A percentile compares a stretch with the other conserved stretches of the same genome.
phyloP scores from a whole-genome alignment of 2,329 filamentous ascomycete species.

The Fusarium subglutinans region DNA sequence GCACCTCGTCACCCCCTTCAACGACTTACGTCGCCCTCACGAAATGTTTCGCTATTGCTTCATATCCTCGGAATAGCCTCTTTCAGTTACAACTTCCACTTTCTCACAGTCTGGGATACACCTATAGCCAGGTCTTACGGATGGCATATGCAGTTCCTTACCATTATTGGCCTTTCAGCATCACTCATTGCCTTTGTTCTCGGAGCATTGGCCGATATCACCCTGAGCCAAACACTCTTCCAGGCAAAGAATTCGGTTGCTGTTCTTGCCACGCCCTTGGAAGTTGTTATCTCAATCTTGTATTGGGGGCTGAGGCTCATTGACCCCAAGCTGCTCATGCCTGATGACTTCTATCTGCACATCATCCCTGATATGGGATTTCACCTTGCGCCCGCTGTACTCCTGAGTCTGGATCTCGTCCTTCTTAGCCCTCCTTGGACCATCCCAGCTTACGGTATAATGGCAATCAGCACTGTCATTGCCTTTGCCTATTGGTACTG shows the following conservation, averaged over 20 bases:
- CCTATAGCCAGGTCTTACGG: constrained; percentile 69
- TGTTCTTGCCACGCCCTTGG: constrained; percentile 73
- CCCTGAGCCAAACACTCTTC: constrained; percentile 67
- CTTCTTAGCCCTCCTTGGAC: constrained; percentile 79
- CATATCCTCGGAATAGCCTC: constrained; percentile 65
- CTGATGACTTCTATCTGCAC: constrained; percentile 64
- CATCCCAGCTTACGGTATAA: constrained; percentile 66
- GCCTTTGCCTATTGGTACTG: constrained; percentile 79
- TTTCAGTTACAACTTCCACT: constrained; percentile 63
- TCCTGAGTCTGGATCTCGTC: constrained; percentile 71
- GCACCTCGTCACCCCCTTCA: constrained; percentile 67
- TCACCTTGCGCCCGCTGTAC: constrained; percentile 71
- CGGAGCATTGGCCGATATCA: constrained; percentile 72
- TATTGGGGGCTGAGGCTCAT: constrained; percentile 76
- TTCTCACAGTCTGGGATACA: constrained; percentile 59
- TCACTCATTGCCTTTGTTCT: constrained; percentile 68
- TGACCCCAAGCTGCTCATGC: constrained; percentile 62
- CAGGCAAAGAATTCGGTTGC: constrained; percentile 72
- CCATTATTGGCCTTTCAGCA: constrained; percentile 74
- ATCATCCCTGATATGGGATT: constrained; percentile 70
- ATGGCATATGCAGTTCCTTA: constrained; percentile 76
- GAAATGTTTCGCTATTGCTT: constrained; percentile 68
- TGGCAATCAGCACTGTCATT: constrained; percentile 65
- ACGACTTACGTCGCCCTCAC: constrained; percentile 71
- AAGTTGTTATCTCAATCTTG: constrained; percentile 74